phyloP scores from a whole-genome alignment of 2,329 filamentous ascomycete genomes.

The Piedraia hortae region DNA sequence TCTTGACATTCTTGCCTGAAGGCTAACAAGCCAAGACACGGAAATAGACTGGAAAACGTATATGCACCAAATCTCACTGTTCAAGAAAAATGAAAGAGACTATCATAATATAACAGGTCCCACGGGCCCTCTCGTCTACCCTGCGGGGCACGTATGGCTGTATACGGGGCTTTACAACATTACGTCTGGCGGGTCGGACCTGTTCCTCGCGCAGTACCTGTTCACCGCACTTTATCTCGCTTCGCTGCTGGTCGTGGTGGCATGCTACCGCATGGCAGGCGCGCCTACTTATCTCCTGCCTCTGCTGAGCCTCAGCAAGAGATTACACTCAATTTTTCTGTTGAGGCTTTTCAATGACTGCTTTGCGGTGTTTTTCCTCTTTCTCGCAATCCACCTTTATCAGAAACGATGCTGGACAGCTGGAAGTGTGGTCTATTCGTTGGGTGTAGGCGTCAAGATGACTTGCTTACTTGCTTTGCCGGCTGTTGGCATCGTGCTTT shows the following conservation, averaged over 20 bases:
- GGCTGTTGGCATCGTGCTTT: conserved; percentile 47
- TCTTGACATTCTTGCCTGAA: no score
- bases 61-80: conserved; percentile 74
- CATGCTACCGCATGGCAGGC: conserved; percentile 50
- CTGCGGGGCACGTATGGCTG: conserved; percentile 75
- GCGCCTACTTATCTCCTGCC: conserved; percentile 72
- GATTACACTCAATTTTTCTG: conserved; percentile 79
- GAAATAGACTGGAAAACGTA: conserved; percentile 97
- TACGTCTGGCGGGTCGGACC: conserved; percentile 49
- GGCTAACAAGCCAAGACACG: conserved; percentile 39
- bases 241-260: conserved; percentile 49
- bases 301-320: conserved; percentile 65
- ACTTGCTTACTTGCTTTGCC: conserved; percentile 59
- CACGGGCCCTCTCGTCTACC: conserved; percentile 86
- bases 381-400: conserved; percentile 50
- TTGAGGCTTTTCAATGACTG: conserved; percentile 90
- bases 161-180: conserved; percentile 56
- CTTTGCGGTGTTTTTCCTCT: conserved; percentile 62
- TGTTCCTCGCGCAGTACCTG: conserved; percentile 53
- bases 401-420: conserved; percentile 48
- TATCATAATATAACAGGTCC: conserved; percentile 65
- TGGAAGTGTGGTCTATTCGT: conserved; percentile 44
- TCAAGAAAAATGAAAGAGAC: conserved; percentile 59
- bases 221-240: conserved; percentile 58
- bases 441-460: conserved; percentile 87